Evolutionary conservation across 768 basidiomycete genomes (phyloP).

Genomic region (Suillus fuscotomentosus): DNA sequence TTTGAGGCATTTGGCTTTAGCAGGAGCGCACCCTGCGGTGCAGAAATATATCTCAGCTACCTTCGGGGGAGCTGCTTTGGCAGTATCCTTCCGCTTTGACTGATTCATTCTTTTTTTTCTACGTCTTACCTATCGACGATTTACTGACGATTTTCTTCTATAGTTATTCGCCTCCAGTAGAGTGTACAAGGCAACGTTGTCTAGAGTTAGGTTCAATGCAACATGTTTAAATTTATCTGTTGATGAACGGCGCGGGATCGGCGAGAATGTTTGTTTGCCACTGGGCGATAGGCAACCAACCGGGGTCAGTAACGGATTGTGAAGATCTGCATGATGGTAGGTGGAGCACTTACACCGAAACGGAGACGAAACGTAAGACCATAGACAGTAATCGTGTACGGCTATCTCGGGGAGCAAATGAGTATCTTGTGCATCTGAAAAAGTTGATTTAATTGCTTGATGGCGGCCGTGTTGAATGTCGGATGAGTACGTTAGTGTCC

Average conservation of each 20-base stretch:
- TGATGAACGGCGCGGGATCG: too few species aligned
- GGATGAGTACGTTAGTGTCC: neutral
- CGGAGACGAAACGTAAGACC: too few species aligned
- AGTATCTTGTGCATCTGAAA: neutral
- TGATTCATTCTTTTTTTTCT: constrained; percentile 28
- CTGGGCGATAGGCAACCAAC: too few species aligned
- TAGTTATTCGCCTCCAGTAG: neutral
- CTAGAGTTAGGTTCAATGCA: neutral
- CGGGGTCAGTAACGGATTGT: too few species aligned
- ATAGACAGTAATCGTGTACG: neutral
- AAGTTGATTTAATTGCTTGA: neutral
- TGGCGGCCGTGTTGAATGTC: too few species aligned
- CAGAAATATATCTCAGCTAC: constrained; percentile 91
- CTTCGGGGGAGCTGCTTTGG: constrained; percentile 62
- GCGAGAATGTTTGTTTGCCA: too few species aligned
- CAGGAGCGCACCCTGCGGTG: constrained; percentile 61
- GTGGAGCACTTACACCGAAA: too few species aligned
- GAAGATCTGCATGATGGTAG: too few species aligned
- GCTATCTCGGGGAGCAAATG: neutral
- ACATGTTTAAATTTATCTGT: neutral
- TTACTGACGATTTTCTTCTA: constrained; percentile 21
- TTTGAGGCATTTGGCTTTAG: constrained; percentile 97
- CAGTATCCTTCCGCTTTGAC: constrained; percentile 43
- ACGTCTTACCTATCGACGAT: neutral
- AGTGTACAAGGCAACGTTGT: too few species aligned